Evolutionary conservation across 2,329 filamentous ascomycete genomes (phyloP).

Genomic region (Epichloe sylvatica): DNA sequence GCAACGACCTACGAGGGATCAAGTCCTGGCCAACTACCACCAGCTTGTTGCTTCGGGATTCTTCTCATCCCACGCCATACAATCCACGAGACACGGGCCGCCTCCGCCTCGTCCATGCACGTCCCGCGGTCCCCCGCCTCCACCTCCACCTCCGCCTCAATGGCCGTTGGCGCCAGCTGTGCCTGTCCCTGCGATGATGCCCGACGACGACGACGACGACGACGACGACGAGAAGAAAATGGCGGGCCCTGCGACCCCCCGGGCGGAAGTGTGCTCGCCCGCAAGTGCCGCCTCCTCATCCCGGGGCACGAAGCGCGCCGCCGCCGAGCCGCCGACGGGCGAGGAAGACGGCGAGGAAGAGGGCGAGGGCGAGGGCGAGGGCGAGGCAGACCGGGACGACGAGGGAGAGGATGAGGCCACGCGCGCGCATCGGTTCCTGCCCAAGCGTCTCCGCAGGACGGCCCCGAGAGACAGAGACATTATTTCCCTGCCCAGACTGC

Average conservation of each 20-base stretch:
- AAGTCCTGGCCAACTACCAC: conserved; percentile 43
- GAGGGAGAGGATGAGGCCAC: conserved; percentile 9
- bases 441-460: conserved; percentile 37
- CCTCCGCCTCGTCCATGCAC: not conserved
- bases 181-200: not conserved
- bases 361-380: not conserved
- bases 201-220: too few species aligned
- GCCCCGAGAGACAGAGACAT: conserved; percentile 27
- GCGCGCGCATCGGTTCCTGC: conserved; percentile 12
- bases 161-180: conserved; percentile 13
- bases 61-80: conserved; percentile 44
- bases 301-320: conserved; percentile 37
- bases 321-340: conserved; percentile 22
- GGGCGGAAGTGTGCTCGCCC: conserved; percentile 17
- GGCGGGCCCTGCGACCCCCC: too few species aligned
- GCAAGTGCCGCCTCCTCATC: conserved; percentile 21
- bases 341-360: not conserved
- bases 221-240: too few species aligned
- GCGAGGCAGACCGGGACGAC: conserved; percentile 6
- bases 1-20: conserved; percentile 27
- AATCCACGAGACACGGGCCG: conserved; percentile 30
- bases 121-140: not conserved
- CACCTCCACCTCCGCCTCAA: conserved; percentile 10
- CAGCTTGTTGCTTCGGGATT: conserved; percentile 43
- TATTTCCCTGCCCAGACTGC: conserved; percentile 21